Evolutionary conservation across 2,329 filamentous ascomycete genomes (phyloP).

Genomic region (Colletotrichum sp.): DNA sequence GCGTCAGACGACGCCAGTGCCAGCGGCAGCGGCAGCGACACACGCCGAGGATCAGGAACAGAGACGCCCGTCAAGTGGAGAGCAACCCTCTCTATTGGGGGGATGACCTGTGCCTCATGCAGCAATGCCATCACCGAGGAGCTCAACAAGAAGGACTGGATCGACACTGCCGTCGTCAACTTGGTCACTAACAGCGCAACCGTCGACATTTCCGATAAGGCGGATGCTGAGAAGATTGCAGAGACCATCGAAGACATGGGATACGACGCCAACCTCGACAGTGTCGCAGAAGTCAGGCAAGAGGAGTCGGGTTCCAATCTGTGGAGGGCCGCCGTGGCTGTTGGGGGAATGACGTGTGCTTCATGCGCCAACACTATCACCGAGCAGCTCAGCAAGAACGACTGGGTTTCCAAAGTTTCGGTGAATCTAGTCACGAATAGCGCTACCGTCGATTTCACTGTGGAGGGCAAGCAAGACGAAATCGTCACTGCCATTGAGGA

Average conservation of each 20-base stretch:
- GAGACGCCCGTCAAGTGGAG: constrained; percentile 40
- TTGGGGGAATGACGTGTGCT: constrained; percentile 78
- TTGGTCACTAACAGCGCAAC: constrained; percentile 71
- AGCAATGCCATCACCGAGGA: constrained; percentile 66
- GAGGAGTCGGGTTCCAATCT: constrained; percentile 48
- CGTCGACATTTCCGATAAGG: constrained; percentile 54
- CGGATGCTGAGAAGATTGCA: constrained; percentile 36
- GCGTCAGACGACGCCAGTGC: not conserved
- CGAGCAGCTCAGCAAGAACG: constrained; percentile 59
- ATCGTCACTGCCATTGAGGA: constrained; percentile 48
- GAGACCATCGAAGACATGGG: constrained; percentile 66
- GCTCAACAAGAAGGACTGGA: constrained; percentile 61
- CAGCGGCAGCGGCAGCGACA: not conserved
- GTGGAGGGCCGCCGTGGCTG: constrained; percentile 61
- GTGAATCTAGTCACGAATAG: constrained; percentile 67
- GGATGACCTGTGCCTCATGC: constrained; percentile 78
- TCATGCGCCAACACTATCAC: constrained; percentile 71
- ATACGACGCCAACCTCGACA: constrained; percentile 67
- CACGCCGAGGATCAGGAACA: not conserved
- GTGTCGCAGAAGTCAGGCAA: constrained; percentile 46
- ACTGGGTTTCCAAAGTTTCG: constrained; percentile 56
- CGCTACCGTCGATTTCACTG: constrained; percentile 56
- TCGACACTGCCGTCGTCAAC: constrained; percentile 65
- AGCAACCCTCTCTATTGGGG: constrained; percentile 65
- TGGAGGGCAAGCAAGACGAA: constrained; percentile 18